Evolutionary conservation across 202 grass and related monocot species (phyloP), one percentile per base, ranked within the genome.

Genomic region (Thinopyrum obtusiflorum): DNA sequence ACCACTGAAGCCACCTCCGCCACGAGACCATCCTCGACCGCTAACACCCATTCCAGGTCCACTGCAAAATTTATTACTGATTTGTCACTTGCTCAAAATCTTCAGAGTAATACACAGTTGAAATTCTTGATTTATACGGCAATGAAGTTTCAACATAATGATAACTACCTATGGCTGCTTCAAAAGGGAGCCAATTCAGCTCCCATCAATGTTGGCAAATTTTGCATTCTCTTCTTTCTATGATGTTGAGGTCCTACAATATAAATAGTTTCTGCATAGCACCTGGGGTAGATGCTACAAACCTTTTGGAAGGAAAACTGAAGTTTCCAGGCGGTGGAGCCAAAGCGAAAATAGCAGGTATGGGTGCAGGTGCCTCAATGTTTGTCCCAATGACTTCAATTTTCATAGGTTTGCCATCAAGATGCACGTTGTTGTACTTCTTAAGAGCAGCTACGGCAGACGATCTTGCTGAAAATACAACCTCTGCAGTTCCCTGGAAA

Each of bases 351-450:
- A 74, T 78, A 65, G 73, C 44, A 12, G 75, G 23, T 64, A 24
- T 24, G 53, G 53, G 53, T 35, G 78, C 65, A 7, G 88, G 86
- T 3, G 88, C 65, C 79, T 93, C 88, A 66, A 97, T 77, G 88
- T 90, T 94, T 80, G 88, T 77, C 51, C 94, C 92, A 20, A 97
- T 89, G 81, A 94, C 76, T 82, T 97, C 94, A 51, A 94, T 92
- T 85, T 92, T 87, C 94, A 97, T 97, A 80, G 90, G 81, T 37
- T 94, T 97, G 9, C 94, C 94, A 78, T 97, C 94, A 53, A 97
- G 92, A 31, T 92, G 84, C 63, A 97, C 92, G 42, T 94, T 94
- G 88, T 92, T 94, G 90, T 97, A 97, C 86, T 81, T 92, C 78
- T 90, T 90, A 73, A 97, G 62, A 76, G 94, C 89, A 71, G 89